phyloP scores from a whole-genome alignment of 2,329 filamentous ascomycete genomes.

The Immersiporthe knoxdaviesiana region DNA sequence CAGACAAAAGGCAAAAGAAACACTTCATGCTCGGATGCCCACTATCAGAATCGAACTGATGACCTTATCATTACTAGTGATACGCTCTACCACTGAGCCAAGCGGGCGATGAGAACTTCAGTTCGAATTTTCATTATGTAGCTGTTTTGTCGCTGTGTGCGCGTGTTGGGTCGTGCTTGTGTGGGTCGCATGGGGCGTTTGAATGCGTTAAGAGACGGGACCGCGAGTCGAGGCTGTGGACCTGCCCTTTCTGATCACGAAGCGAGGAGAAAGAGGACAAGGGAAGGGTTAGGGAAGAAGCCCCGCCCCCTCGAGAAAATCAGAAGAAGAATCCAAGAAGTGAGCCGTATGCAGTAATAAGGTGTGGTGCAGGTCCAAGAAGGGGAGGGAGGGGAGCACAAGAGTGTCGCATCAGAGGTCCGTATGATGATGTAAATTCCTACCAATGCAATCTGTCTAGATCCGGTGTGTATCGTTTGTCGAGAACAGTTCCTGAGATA shows the following conservation, averaged over 20 bases:
- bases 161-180: not conserved
- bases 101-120: not conserved
- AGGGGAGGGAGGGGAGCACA: not conserved
- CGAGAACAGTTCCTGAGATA: constrained; percentile 1
- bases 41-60: constrained; percentile 28
- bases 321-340: not conserved
- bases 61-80: constrained; percentile 31
- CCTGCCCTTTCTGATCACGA: constrained; percentile 5
- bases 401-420: not conserved
- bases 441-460: constrained; percentile 8
- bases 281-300: not conserved
- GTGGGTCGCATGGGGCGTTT: not conserved
- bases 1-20: not conserved
- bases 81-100: constrained; percentile 31
- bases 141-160: not conserved
- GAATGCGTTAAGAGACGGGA: not conserved
- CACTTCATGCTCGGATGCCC: constrained; percentile 11
- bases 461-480: not conserved
- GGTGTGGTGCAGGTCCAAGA: not conserved
- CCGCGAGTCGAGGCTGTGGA: constrained; percentile 3
- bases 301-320: too few species aligned
- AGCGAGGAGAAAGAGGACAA: not conserved
- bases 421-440: not conserved
- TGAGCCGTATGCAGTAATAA: not conserved
- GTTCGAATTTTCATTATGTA: not conserved